Evolutionary conservation across 306 rosid genomes (phyloP).

Genomic region (Quercus variabilis): DNA sequence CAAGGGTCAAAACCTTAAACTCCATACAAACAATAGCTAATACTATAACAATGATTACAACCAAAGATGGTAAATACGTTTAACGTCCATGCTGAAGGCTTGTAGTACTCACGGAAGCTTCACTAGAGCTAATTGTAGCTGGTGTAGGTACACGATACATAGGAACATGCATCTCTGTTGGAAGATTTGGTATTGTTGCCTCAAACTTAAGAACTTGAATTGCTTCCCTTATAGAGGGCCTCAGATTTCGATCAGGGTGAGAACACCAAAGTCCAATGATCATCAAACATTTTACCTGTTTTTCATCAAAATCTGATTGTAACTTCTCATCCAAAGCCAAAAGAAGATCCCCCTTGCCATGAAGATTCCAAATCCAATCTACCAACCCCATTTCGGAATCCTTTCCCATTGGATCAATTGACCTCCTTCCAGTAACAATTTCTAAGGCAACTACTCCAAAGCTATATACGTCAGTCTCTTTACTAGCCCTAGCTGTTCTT

Average conservation of each 20-base stretch:
- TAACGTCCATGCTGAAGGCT: slow-evolving; percentile 27
- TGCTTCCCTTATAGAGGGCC: slow-evolving; percentile 30
- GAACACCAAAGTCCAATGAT: slow-evolving; percentile 35
- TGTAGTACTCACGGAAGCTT: slow-evolving; percentile 13
- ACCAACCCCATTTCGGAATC: slow-evolving; percentile 20
- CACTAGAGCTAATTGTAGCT: not conserved
- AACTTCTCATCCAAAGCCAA: slow-evolving; percentile 21
- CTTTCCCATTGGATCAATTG: not conserved
- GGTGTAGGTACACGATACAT: slow-evolving; percentile 15
- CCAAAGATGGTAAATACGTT: not conserved
- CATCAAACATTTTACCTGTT: slow-evolving; percentile 31
- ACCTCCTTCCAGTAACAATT: slow-evolving; percentile 22
- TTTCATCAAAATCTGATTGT: slow-evolving; percentile 1
- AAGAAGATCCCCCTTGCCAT: slow-evolving; percentile 22
- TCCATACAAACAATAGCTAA: too few species aligned
- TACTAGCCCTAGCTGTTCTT: slow-evolving; percentile 31
- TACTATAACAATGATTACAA: not conserved
- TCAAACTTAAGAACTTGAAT: slow-evolving; percentile 28
- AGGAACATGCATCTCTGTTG: slow-evolving; percentile 17
- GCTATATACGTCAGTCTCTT: slow-evolving; percentile 22
- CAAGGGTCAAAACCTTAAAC: not conserved
- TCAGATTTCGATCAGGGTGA: slow-evolving; percentile 25
- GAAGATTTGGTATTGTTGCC: slow-evolving; percentile 25
- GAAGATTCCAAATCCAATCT: slow-evolving; percentile 41
- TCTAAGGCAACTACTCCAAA: slow-evolving; percentile 33